Evolutionary conservation across 1,284 basidiomycete species (phyloP), one percentile per base, ranked within the genome.

Genomic region (Malassezia cuniculi): DNA sequence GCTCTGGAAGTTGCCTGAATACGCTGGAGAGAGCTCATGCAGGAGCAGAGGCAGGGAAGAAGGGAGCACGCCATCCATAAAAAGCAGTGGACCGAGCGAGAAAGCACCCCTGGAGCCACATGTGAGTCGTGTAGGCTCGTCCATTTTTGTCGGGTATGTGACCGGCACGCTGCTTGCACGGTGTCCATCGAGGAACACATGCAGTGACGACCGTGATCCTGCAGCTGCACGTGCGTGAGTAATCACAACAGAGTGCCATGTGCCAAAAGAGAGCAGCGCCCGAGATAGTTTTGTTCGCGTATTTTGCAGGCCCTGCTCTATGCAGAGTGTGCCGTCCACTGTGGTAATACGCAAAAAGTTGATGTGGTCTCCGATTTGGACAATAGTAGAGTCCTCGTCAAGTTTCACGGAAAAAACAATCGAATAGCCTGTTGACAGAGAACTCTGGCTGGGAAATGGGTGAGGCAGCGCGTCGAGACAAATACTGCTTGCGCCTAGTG

Each of bases 1-100:
- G 35, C 55, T 57, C 27, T 64, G 60, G 15, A 52, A 36, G 17
- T 59, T 60, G 24, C 57, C 54, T 4, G 39, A 34, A 37, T 62
- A 64, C 18, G 46, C 37, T n/a, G 49, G 41, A 2, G 41, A 45
- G 8, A 64, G 45, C 43, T 55, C 49, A 30, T 44, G 34, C 1
- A 64, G 44, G 3, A 64, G 47, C 18, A 54, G 40, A 4, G 55
- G 50, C 15, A 64, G 26, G n/a, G 55, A 57, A 14, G 38, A 36
- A 3, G 58, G 48, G 3, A 64, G 17, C 3, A 48, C 41, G 19
- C 50, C 51, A 28, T 61, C 60, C 5, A 54, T 30, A 3, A 62
- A 43, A 36, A 51, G 45, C 2, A 48, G 48, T 4, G 53, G 53
- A 1, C 57, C 51, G 10, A 64, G 41, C 14, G 57, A 53, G 59